Evolutionary conservation across 345 rosid genomes (phyloP).

Genomic region (Sonneratia caseolaris): DNA sequence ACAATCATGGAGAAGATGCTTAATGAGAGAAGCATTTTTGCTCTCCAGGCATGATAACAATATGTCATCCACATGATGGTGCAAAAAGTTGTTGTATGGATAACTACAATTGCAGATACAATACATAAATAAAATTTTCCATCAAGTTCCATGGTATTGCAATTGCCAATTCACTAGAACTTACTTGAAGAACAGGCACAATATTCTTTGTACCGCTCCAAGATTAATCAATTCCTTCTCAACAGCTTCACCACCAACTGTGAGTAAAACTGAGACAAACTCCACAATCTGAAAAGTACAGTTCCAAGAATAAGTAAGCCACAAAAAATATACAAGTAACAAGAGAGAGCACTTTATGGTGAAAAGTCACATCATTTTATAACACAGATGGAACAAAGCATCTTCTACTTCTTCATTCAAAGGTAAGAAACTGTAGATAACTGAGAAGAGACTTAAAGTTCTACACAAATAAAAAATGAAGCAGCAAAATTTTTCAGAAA

Average conservation of each 20-base stretch:
- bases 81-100: constrained; percentile 88
- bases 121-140: constrained; percentile 7
- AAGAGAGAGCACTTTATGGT: not conserved
- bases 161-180: constrained; percentile 23
- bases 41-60: constrained; percentile 74
- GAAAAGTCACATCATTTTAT: not conserved
- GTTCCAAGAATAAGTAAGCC: constrained; percentile 2
- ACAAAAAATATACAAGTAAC: not conserved
- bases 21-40: constrained; percentile 50
- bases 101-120: constrained; percentile 44
- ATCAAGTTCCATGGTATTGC: not conserved
- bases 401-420: not conserved
- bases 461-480: no score
- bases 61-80: constrained; percentile 80
- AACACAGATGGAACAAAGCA: not conserved
- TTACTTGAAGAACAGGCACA: constrained; percentile 80
- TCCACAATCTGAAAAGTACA: constrained; percentile 67
- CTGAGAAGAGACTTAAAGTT: not conserved
- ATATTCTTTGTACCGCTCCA: constrained; percentile 58
- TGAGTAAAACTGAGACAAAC: constrained; percentile 77
- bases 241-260: constrained; percentile 74
- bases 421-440: not conserved
- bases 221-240: constrained; percentile 71
- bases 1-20: constrained; percentile 68
- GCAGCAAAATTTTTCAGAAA: not conserved